Evolutionary conservation across 352 stramenopile genomes (phyloP).

Genomic region (Globisporangium viniferum): DNA sequence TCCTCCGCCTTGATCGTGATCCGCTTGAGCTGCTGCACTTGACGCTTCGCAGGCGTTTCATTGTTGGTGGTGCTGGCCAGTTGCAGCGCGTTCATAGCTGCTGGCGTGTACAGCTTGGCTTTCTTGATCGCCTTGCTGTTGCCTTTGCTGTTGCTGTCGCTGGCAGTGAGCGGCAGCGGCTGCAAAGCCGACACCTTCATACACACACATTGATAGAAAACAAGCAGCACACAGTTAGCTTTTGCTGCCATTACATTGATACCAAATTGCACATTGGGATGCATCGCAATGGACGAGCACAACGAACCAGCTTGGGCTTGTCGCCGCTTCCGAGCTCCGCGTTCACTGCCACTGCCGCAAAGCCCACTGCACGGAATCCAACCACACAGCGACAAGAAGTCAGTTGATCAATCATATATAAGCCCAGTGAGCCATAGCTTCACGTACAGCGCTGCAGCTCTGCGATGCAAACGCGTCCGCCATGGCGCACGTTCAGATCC

Average conservation of each 20-base stretch:
- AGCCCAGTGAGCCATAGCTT: too few species aligned
- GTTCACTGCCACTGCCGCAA: slow-evolving; percentile 57
- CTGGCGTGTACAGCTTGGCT: slow-evolving; percentile 56
- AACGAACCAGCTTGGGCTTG: slow-evolving; percentile 48
- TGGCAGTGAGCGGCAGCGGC: slow-evolving; percentile 36
- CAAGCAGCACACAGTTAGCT: background rate
- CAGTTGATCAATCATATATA: background rate
- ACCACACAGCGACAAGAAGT: background rate
- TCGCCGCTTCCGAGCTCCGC: slow-evolving; percentile 43
- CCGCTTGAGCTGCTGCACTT: slow-evolving; percentile 59
- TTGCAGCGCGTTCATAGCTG: slow-evolving; percentile 36
- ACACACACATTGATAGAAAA: background rate
- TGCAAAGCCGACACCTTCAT: slow-evolving; percentile 23
- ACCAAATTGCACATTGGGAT: background rate
- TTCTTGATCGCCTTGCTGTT: slow-evolving; percentile 52
- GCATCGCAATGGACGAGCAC: background rate
- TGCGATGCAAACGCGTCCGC: slow-evolving; percentile 37
- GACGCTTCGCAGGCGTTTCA: slow-evolving; percentile 19
- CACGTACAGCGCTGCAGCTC: slow-evolving; percentile 68
- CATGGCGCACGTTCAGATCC: slow-evolving; percentile 70
- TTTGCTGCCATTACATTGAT: background rate
- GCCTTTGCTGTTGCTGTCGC: slow-evolving; percentile 11
- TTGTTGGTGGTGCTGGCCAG: slow-evolving; percentile 22
- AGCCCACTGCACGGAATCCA: slow-evolving; percentile 45
- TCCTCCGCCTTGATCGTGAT: slow-evolving; percentile 79